A percentile compares a stretch with the other conserved stretches of the same genome.
Conservation (phyloP, 176 grass and related monocot genomes). For the Carex scoparia region DNA sequence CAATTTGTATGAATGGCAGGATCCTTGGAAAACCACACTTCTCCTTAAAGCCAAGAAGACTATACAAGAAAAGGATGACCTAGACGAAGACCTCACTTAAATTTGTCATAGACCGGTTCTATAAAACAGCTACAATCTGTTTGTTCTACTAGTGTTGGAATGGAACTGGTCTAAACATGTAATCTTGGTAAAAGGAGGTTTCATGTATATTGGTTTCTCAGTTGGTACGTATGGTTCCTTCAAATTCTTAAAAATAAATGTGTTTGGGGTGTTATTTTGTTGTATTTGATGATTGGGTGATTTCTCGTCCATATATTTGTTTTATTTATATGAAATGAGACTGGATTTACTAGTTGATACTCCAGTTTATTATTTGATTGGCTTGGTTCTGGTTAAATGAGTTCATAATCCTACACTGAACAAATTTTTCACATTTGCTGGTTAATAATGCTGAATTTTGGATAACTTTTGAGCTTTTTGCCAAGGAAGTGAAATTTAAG, state of each 20-base stretch:
- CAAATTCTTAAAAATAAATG: not conserved
- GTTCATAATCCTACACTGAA: too few relatives aligned
- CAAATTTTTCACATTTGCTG: too few relatives aligned
- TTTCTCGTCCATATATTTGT: not conserved
- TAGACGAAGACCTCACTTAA: conserved; percentile 97
- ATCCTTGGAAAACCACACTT: conserved; percentile 96
- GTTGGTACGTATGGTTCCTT: conserved; percentile 2
- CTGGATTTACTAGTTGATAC: not conserved
- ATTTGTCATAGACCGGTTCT: conserved; percentile 13
- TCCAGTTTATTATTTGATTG: not conserved
- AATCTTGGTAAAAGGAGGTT: not conserved
- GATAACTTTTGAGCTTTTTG: too few relatives aligned
- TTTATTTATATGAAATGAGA: not conserved
- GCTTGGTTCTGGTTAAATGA: not conserved
- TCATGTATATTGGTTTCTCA: conserved; percentile 20
- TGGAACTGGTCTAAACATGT: conserved; percentile 2
- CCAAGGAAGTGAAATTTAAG: too few relatives aligned
- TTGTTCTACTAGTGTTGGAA: not conserved
- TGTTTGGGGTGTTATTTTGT: conserved; percentile 11
- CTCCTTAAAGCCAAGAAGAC: conserved; percentile 90
- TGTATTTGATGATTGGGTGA: conserved; percentile 7
- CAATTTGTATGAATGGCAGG: conserved; percentile 30
- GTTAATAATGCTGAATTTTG: too few relatives aligned
- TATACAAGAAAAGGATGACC: conserved; percentile 76
- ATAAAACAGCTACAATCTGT: not conserved